Conservation (phyloP, 352 stramenopile species). For the Aphanomyces cochlioides region DNA sequence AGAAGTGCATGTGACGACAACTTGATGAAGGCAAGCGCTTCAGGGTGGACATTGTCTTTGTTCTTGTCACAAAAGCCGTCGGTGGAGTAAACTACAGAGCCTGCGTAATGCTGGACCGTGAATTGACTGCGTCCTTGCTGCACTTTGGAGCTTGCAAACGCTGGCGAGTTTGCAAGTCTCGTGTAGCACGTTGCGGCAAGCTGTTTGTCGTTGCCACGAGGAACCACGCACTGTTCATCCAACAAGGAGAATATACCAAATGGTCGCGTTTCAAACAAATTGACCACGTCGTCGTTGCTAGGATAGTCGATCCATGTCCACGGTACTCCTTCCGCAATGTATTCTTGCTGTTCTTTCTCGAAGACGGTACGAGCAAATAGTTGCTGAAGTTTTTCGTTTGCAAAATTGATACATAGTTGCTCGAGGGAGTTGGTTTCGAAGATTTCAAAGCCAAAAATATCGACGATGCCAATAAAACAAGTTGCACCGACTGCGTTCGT, state of each 20-base stretch:
- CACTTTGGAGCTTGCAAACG: conserved; percentile 22
- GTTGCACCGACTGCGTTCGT: conserved; percentile 24
- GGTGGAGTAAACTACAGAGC: conserved; percentile 19
- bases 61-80: conserved; percentile 34
- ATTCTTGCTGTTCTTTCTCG: conserved; percentile 34
- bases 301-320: conserved; percentile 31
- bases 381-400: conserved; percentile 38
- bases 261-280: conserved; percentile 54
- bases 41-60: conserved; percentile 37
- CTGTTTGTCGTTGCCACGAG: conserved; percentile 30
- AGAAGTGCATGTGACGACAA: conserved; percentile 1
- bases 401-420: conserved; percentile 39
- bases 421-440: conserved; percentile 40
- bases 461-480: conserved; percentile 40
- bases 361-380: conserved; percentile 35
- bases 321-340: conserved; percentile 30
- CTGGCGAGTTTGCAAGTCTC: conserved; percentile 47
- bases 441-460: conserved; percentile 52
- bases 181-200: conserved; percentile 31
- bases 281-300: conserved; percentile 39
- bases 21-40: conserved; percentile 26
- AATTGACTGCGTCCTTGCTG: conserved; percentile 24
- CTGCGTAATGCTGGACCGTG: conserved; percentile 29
- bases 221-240: conserved; percentile 42
- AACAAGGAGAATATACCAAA: conserved; percentile 28